A percentile compares a stretch with the other conserved stretches of the same genome.
Evolutionary conservation across 2,329 filamentous ascomycete genomes (phyloP).

Genomic region (Fusarium beomiforme): DNA sequence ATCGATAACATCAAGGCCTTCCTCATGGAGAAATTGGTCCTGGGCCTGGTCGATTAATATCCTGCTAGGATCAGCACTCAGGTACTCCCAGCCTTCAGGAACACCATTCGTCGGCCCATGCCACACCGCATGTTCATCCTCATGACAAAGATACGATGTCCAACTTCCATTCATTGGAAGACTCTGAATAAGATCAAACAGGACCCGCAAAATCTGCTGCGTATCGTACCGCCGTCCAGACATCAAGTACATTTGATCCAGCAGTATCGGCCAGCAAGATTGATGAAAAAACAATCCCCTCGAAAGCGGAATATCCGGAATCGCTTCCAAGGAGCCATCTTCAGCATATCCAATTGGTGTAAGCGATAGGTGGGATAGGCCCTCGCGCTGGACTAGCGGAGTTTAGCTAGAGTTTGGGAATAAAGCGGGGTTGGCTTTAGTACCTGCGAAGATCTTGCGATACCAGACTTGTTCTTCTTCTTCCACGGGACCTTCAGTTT

Average conservation of each 20-base stretch:
- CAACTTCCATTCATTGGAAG: neutral
- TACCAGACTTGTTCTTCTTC: neutral
- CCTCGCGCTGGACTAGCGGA: neutral
- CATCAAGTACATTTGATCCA: neutral
- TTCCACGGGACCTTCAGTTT: accelerated
- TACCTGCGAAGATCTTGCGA: neutral
- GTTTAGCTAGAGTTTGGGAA: neutral
- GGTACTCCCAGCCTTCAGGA: neutral
- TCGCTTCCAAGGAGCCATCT: neutral
- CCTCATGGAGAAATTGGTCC: neutral
- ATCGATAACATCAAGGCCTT: accelerated
- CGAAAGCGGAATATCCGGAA: accelerated
- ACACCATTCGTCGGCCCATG: accelerated
- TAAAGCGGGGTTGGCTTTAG: accelerated
- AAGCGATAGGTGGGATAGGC: neutral
- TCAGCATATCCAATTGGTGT: neutral
- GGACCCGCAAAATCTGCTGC: neutral
- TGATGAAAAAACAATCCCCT: neutral
- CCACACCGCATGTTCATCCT: neutral
- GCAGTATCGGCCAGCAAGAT: neutral
- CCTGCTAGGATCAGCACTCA: neutral
- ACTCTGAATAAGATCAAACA: neutral
- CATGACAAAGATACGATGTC: neutral
- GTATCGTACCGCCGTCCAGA: neutral
- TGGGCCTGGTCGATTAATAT: neutral